Conservation (phyloP, 352 stramenopile species). For the Globisporangium ultimum region DNA sequence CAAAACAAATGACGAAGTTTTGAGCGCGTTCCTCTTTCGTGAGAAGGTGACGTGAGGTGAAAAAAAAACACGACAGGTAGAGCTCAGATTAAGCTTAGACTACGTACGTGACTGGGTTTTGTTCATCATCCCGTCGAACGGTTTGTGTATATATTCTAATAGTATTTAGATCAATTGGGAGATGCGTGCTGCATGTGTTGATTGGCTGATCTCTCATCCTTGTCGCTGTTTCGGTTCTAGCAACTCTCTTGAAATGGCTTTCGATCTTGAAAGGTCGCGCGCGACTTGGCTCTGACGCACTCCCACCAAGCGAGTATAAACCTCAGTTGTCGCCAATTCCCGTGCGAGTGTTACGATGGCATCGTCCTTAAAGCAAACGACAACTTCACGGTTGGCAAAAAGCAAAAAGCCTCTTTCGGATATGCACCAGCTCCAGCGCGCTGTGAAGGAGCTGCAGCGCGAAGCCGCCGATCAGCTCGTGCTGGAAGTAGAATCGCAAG, state of each 20-base stretch:
- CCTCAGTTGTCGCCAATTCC: background rate
- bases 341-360: constrained; percentile 36
- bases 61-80: background rate
- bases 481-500: constrained; percentile 76
- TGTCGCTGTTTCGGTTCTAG: background rate
- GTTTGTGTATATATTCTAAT: constrained; percentile 5
- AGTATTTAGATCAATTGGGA: constrained; percentile 8
- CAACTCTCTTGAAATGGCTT: constrained; percentile 1
- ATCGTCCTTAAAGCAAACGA: constrained; percentile 44
- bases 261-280: constrained; percentile 8
- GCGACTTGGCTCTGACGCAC: too few species aligned
- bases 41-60: background rate
- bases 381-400: constrained; percentile 62
- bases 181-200: background rate
- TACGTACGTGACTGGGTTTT: background rate
- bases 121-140: background rate
- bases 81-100: background rate
- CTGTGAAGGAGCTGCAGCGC: constrained; percentile 72
- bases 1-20: background rate
- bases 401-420: constrained; percentile 78
- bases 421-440: constrained; percentile 77
- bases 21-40: background rate
- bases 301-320: background rate
- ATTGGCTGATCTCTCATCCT: background rate
- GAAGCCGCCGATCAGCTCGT: constrained; percentile 71